phyloP scores from a whole-genome alignment of 768 basidiomycete species.

The Cystobasidium onofrii region DNA sequence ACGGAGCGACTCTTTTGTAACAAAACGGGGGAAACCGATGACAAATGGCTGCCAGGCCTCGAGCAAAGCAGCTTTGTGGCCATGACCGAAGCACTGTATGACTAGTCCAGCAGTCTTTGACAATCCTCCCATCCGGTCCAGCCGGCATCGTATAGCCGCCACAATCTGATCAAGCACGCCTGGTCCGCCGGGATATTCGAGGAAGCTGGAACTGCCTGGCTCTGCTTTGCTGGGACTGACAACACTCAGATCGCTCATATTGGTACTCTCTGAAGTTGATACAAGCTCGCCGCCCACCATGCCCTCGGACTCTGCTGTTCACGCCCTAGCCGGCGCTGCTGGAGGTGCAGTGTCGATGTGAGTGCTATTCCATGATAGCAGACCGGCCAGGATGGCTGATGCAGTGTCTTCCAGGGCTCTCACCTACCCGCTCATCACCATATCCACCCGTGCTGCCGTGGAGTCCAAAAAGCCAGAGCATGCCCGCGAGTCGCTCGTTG shows the following conservation, averaged over 20 bases:
- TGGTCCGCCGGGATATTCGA: neutral
- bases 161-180: neutral
- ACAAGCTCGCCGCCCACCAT: constrained; percentile 9
- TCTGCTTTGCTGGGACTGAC: neutral
- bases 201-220: neutral
- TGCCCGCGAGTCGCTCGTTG: constrained; percentile 59
- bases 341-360: constrained; percentile 88
- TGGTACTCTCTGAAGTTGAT: no score
- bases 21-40: no score
- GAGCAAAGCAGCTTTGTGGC: no score
- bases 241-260: no score
- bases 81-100: no score
- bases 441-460: constrained; percentile 88
- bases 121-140: no score
- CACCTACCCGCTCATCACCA: constrained; percentile 65
- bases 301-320: constrained; percentile 63
- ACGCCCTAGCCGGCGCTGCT: constrained; percentile 77
- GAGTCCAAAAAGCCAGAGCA: constrained; percentile 63
- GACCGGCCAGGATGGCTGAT: neutral
- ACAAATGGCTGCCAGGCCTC: no score
- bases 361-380: constrained; percentile 44
- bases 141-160: no score
- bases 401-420: neutral
- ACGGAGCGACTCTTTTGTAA: no score
- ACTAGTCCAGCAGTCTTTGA: no score